Base-by-base conservation (phyloP, 2,329 filamentous ascomycete species). In the Periconia digitata region DNA sequence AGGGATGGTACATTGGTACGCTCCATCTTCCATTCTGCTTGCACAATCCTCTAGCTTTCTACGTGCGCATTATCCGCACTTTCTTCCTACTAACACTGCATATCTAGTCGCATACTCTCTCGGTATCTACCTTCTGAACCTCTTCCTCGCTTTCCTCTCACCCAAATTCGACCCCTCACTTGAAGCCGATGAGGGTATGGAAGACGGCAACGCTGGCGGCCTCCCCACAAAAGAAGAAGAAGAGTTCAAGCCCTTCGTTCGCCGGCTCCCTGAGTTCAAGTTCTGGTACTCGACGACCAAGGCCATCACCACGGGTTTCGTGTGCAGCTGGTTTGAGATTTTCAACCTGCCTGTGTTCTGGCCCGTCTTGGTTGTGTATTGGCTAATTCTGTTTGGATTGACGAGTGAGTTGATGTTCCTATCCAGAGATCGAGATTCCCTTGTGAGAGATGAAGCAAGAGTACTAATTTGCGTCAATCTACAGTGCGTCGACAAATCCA, bases 331-430 rank as follows among this genome's bases (percentile, higher is more conserved):
- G 89, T 95, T 95, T 72, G 81, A 88, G 67, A 79, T 96, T 69
- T 99, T 97, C 76, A 90, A 99, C 75, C 84, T 99, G 58, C 94
- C 94, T 1, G 94, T 99, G 50, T 99, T 99, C 84, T 99, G 94
- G 94, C 94, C 94, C 13, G 91, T 99, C 7, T 77, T 99, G 72
- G 91, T 99, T 56, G 89, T 99, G 75, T 99, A 99, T 79, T 99
- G 94, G 92, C 81, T 99, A 72, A 95, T 99, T 69, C 80, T 99
- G 53, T 96, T 99, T 69, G 82, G 91, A 64, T 77, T 99, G 74
- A 99, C 94, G 47, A 99, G 91, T 95, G 79, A 72, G 90, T 83
- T n/a, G n/a, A n/a, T n/a, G n/a, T n/a, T n/a, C n/a, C n/a, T n/a
- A n/a, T n/a, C n/a, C n/a, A n/a, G n/a, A n/a, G n/a, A n/a, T n/a